Evolutionary conservation across 768 basidiomycete genomes (phyloP).

Genomic region (Mrakia gelida): DNA sequence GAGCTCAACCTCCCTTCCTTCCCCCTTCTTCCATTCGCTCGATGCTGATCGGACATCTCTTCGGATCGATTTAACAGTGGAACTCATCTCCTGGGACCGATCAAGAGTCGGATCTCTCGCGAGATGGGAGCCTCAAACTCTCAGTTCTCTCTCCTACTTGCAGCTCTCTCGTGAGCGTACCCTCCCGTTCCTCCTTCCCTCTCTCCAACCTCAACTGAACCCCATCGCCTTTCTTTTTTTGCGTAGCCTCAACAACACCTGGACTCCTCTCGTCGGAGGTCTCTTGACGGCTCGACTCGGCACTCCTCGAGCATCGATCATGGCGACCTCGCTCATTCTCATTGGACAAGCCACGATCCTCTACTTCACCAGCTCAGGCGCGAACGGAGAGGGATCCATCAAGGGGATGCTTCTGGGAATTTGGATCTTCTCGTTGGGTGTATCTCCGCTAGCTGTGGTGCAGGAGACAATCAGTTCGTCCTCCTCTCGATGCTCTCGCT

Average conservation of each 20-base stretch:
- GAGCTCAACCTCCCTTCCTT: neutral
- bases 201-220: neutral
- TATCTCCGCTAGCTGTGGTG: slow-evolving; percentile 73
- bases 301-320: slow-evolving; percentile 64
- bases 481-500: neutral
- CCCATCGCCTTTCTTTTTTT: neutral
- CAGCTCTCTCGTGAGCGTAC: slow-evolving; percentile 55
- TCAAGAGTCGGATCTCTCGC: slow-evolving; percentile 54
- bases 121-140: slow-evolving; percentile 72
- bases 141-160: slow-evolving; percentile 71
- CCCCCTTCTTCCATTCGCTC: neutral
- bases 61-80: too few relatives aligned
- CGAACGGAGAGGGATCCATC: slow-evolving; percentile 50
- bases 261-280: slow-evolving; percentile 75
- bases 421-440: slow-evolving; percentile 72
- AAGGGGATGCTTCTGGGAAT: slow-evolving; percentile 68
- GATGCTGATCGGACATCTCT: too few relatives aligned
- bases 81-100: slow-evolving; percentile 52
- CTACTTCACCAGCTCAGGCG: slow-evolving; percentile 51
- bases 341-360: slow-evolving; percentile 69
- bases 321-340: slow-evolving; percentile 67
- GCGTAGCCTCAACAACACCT: slow-evolving; percentile 58
- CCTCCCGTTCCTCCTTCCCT: neutral
- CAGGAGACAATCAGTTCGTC: slow-evolving; percentile 42
- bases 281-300: slow-evolving; percentile 61